Evolutionary conservation across 495 filamentous ascomycete genomes (phyloP).

Genomic region (Penicillium cosmopolitanum): DNA sequence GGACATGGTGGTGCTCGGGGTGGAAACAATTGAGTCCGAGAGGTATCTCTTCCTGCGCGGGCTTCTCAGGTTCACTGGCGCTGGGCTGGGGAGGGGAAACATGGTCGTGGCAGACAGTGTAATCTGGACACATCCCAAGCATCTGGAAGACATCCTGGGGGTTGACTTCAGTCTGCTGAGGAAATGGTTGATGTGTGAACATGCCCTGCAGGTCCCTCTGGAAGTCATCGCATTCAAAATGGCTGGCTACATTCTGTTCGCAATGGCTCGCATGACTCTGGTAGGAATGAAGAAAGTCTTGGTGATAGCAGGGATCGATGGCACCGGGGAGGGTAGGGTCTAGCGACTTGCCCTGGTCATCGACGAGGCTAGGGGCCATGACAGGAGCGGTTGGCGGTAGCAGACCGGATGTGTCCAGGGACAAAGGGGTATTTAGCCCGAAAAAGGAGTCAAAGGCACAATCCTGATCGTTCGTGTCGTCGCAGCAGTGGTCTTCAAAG

Average conservation of each 20-base stretch:
- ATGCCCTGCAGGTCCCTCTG: conserved; percentile 34
- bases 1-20: conserved; percentile 28
- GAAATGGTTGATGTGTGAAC: conserved; percentile 28
- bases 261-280: conserved; percentile 38
- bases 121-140: conserved; percentile 44
- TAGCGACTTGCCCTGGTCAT: conserved; percentile 27
- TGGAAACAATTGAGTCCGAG: conserved; percentile 38
- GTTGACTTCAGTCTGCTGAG: conserved; percentile 37
- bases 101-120: conserved; percentile 36
- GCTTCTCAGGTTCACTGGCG: conserved; percentile 15
- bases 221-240: conserved; percentile 41
- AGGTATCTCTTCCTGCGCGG: conserved; percentile 18
- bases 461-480: conserved; percentile 24
- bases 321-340: conserved; percentile 24
- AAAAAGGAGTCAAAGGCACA: conserved; percentile 43
- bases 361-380: conserved; percentile 18
- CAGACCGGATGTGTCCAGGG: conserved; percentile 34
- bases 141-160: conserved; percentile 48
- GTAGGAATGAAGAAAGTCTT: conserved; percentile 32
- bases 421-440: conserved; percentile 36
- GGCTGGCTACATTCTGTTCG: conserved; percentile 36
- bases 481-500: conserved; percentile 48
- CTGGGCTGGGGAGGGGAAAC: conserved; percentile 26
- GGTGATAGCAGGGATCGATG: conserved; percentile 26
- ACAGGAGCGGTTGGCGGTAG: conserved; percentile 25